A percentile compares a stretch with the other conserved stretches of the same genome.
phyloP scores from a whole-genome alignment of 2,329 filamentous ascomycete species.

The Penicillium hordei region DNA sequence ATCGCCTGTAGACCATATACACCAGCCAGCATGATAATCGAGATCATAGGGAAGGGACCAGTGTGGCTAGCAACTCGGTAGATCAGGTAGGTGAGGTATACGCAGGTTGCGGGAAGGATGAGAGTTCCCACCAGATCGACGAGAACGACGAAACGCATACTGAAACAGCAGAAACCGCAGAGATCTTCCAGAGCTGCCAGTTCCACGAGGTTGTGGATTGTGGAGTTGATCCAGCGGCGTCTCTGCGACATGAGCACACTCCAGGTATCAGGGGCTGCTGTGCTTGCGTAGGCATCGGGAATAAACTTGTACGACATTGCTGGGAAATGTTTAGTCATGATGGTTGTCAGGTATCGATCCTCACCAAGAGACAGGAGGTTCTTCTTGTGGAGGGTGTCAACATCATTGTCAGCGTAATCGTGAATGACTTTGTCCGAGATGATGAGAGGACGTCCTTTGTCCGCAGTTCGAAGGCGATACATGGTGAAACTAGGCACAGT shows the following conservation, averaged over 20 bases:
- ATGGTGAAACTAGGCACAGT: conserved; percentile 79
- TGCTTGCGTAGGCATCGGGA: conserved; percentile 87
- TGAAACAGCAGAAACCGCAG: conserved; percentile 98
- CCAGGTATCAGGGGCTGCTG: conserved; percentile 92
- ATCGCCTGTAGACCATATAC: conserved; percentile 95
- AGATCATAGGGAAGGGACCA: conserved; percentile 81
- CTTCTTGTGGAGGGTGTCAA: conserved; percentile 94
- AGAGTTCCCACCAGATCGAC: conserved; percentile 91
- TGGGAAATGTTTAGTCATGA: conserved; percentile 98
- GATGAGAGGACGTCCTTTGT: conserved; percentile 91
- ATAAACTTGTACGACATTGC: conserved; percentile 95
- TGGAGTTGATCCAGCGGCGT: conserved; percentile 99
- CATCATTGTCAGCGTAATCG: conserved; percentile 83
- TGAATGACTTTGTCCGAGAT: conserved; percentile 84
- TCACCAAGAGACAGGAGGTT: conserved; percentile 91
- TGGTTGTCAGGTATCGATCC: conserved; percentile 92
- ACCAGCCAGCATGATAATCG: conserved; percentile 81
- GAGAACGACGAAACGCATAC: conserved; percentile 95
- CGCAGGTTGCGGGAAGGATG: conserved; percentile 83
- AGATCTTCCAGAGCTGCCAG: conserved; percentile 87
- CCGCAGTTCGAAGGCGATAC: conserved; percentile 92
- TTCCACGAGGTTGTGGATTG: conserved; percentile 92
- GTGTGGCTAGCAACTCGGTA: conserved; percentile 68
- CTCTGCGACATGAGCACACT: conserved; percentile 93
- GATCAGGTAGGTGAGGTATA: conserved; percentile 84